Base-by-base conservation (phyloP, 2,329 filamentous ascomycete species). In the Penicillium sp. region DNA sequence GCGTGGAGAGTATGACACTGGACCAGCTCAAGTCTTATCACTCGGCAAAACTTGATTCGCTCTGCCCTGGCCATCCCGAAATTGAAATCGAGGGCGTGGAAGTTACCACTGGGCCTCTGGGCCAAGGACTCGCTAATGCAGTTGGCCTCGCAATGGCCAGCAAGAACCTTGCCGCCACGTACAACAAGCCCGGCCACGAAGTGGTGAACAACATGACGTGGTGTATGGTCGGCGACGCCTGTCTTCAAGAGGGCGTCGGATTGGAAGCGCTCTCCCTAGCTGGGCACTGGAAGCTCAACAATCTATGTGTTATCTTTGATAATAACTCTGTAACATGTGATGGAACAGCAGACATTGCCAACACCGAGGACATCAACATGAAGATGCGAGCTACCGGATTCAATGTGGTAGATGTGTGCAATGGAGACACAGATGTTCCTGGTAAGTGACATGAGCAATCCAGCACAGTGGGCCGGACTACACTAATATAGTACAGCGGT, bases 251-350 rank as follows among this genome's bases (percentile, higher is more conserved):
- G 63, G 82, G 82, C 24, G 80, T 84, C 0, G 77, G 73, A 0
- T 71, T 82, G 2, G 83, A 85, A 63, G 77, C 82, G 0, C 77
- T 85, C 39, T 77, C 77, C 9, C 75, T 83, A 3, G 82, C 82
- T 6, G 82, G 82, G 2, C 79, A 83, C 63, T 75, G 77, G 62
- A 74, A 73, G 56, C 70, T 85, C 8, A 77, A 80, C 67, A 84
- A 84, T 62, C 70, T 85, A 0, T 77, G 77, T 6, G 69, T 84
- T 21, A 78, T 83, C 39, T 84, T 84, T 57, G 82, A 84, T 57
- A 83, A 84, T 67, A 84, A 84, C 64, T 77, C 81, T 59, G 71
- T 84, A 43, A 83, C 81, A 2, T 84, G 81, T 58, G 82, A 84
- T 55, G 82, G 82, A 8, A 76, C 75, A 2, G 74, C 83, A 1